Conservation (phyloP, 2,329 filamentous ascomycete species). For the Verticillium nonalfalfae region DNA sequence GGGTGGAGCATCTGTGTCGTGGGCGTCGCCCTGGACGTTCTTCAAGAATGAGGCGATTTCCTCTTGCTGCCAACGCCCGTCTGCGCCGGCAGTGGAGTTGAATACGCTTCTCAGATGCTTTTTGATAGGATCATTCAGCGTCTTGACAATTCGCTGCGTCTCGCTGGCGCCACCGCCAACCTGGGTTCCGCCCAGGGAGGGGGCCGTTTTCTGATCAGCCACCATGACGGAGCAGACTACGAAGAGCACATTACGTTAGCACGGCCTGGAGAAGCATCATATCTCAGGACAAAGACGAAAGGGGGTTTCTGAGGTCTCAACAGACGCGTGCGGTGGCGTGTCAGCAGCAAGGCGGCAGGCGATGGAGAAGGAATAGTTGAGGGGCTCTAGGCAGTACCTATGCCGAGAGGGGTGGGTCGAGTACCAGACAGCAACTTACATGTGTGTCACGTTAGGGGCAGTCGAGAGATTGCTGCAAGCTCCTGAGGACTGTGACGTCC, state of each 20-base stretch:
- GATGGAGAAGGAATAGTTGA: not conserved
- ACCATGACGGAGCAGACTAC: not conserved
- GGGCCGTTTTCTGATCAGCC: not conserved
- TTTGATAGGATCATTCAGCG: conserved; percentile 32
- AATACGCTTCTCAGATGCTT: conserved; percentile 41
- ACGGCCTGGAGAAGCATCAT: not conserved
- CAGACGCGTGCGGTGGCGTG: not conserved
- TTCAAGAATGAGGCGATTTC: conserved; percentile 39
- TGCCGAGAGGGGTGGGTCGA: not conserved
- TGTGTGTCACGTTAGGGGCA: not conserved
- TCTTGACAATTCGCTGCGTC: conserved; percentile 30
- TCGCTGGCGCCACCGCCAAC: conserved; percentile 42
- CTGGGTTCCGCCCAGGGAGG: conserved; percentile 16
- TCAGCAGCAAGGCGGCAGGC: not conserved
- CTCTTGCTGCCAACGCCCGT: conserved; percentile 36
- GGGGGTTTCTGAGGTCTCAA: too few relatives aligned
- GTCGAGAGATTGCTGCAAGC: too few relatives aligned
- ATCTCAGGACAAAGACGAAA: not conserved
- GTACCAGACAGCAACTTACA: not conserved
- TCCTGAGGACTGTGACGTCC: too few relatives aligned
- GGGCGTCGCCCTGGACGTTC: conserved; percentile 35
- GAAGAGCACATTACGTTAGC: not conserved
- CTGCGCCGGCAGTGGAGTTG: conserved; percentile 31
- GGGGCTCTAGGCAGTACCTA: not conserved
- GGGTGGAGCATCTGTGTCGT: conserved; percentile 8